phyloP scores from a whole-genome alignment of 345 rosid genomes.

The Euclidium syriacum region DNA sequence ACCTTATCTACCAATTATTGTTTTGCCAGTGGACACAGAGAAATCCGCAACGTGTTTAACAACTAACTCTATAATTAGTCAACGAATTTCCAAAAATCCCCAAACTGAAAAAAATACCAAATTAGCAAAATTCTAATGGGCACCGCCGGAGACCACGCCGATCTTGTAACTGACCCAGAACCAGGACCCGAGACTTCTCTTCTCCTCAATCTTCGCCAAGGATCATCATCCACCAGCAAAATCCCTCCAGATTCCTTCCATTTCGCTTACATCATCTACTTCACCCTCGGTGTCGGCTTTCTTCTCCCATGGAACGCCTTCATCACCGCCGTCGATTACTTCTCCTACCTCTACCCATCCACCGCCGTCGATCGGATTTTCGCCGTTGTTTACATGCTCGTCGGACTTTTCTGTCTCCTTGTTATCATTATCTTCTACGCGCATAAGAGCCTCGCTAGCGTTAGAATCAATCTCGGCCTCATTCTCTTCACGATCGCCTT shows the following conservation, averaged over 20 bases:
- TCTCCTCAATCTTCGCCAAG: slow-evolving; percentile 30
- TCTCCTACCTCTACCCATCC: slow-evolving; percentile 83
- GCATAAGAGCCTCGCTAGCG: slow-evolving; percentile 59
- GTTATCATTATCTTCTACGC: slow-evolving; percentile 55
- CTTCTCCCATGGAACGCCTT: slow-evolving; percentile 99
- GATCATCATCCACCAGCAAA: slow-evolving; percentile 23
- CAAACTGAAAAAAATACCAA: neutral
- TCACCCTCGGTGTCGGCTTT: slow-evolving; percentile 71
- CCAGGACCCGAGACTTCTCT: slow-evolving; percentile 47
- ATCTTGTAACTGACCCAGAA: slow-evolving; percentile 29
- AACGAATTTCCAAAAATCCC: slow-evolving; percentile 8
- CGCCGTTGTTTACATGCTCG: slow-evolving; percentile 72
- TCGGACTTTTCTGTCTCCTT: slow-evolving; percentile 56
- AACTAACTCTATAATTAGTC: neutral
- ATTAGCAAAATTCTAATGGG: slow-evolving; percentile 32
- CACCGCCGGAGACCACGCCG: slow-evolving; percentile 26
- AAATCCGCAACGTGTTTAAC: neutral
- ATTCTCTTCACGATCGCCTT: slow-evolving; percentile 50
- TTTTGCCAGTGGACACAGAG: neutral
- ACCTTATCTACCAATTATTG: neutral
- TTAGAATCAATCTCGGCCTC: slow-evolving; percentile 77
- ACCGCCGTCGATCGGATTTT: slow-evolving; percentile 86
- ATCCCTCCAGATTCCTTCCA: slow-evolving; percentile 62
- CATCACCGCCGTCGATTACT: slow-evolving; percentile 98
- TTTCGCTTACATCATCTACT: slow-evolving; percentile 81